Percentiles rank a stretch among this genome's conserved stretches.
These are phyloP conservation scores for Sordariomycetes sp. DNA, from an alignment of 2,329 filamentous ascomycete species.

Conservation along the genomic window DNA sequence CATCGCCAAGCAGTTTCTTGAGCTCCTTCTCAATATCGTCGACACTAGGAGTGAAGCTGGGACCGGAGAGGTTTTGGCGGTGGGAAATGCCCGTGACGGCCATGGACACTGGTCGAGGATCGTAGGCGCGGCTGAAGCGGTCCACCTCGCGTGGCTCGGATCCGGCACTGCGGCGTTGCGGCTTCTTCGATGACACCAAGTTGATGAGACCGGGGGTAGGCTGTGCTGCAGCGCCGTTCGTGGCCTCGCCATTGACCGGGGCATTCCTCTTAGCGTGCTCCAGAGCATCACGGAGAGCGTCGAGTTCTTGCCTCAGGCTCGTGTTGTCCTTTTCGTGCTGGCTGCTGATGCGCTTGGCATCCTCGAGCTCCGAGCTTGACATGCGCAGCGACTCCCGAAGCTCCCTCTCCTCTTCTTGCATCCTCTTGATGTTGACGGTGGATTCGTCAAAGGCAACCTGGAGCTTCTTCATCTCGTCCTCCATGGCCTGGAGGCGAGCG, in stretches of 20 bases:
- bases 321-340: conserved; percentile 79
- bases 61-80: conserved; percentile 63
- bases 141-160: conserved; percentile 78
- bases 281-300: conserved; percentile 85
- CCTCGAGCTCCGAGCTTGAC: conserved; percentile 74
- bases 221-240: conserved; percentile 34
- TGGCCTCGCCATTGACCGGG: conserved; percentile 58
- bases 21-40: conserved; percentile 95
- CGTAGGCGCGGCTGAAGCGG: conserved; percentile 86
- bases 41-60: conserved; percentile 68
- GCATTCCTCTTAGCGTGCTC: conserved; percentile 73
- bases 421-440: conserved; percentile 77
- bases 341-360: conserved; percentile 63
- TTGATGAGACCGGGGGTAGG: conserved; percentile 80
- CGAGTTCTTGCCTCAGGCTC: conserved; percentile 77
- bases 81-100: conserved; percentile 62
- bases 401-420: conserved; percentile 88
- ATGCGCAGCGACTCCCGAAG: conserved; percentile 73
- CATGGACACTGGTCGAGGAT: conserved; percentile 94
- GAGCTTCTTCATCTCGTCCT: conserved; percentile 90
- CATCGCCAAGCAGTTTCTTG: conserved; percentile 86
- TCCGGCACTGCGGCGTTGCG: conserved; percentile 86
- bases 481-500: conserved; percentile 81
- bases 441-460: conserved; percentile 87
- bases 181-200: conserved; percentile 92